Base-by-base conservation (phyloP, 768 basidiomycete genomes). In the Suillus placidus region DNA sequence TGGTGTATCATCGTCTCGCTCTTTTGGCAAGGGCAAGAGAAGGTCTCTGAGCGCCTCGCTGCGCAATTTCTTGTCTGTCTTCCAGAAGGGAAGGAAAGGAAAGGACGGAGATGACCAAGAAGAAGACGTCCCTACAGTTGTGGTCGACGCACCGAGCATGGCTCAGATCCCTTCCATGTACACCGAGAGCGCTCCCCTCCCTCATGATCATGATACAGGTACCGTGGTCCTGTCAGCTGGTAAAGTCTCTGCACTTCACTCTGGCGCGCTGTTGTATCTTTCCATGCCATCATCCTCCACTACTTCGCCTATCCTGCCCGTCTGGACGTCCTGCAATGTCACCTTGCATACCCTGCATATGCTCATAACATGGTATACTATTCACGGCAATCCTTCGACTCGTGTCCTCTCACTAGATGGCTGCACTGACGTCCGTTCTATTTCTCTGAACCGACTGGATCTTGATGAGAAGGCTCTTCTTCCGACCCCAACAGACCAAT, bases 381-480 rank as follows among this genome's bases (percentile, higher is more conserved):
- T 79, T 56, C 74, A 77, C 12, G 80, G 80, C 3, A 79, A 78
- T 62, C 74, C 82, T 40, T 77, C 76, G 23, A 78, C 80, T 12
- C 84, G 83, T 62, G 74, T 81, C 35, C 80, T 93, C 38, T 71
- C 79, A 10, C 76, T 93, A 52, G 69, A 76, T 6, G 77, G 79
- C 38, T 91, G 90, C 71, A 76, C 84, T 47, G 88, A 92, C 71
- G 85, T 92, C 56, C 88, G 84, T 30, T 91, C 91, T 13, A 73
- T 90, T 14, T 68, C 81, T 32, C 32, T 76, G 38, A 69, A 72
- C 10, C 80, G 87, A 56, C 71, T 89, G 32, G 74, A 76, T 43
- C 63, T 71, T 13, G 80, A 82, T 5, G 88, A 90, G 64, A 75
- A 73, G 34, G 77, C 74, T 6, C 70, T 81, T 32, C 77, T 88